Percentiles rank a stretch among this genome's conserved stretches.
Evolutionary conservation across 192 early-diverging fungal species (phyloP).

Genomic region (Umbelopsis ramanniana): DNA sequence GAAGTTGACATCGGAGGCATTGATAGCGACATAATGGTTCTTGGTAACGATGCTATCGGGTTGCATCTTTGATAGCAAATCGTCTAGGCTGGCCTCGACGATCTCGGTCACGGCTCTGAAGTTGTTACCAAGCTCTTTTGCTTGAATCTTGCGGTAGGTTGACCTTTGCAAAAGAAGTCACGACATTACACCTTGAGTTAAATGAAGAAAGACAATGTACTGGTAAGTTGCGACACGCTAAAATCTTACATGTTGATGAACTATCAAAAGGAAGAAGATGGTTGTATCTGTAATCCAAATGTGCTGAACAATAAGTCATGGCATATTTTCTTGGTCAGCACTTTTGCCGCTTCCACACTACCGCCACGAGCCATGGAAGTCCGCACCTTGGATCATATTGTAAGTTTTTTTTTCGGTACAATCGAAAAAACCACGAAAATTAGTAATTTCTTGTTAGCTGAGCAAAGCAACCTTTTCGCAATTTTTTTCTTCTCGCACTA

Average conservation of each 20-base stretch:
- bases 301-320: no score
- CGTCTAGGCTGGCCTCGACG: constrained; percentile 21
- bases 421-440: no score
- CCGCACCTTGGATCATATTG: no score
- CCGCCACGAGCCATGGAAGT: no score
- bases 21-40: constrained; percentile 55
- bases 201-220: not conserved
- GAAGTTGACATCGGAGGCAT: constrained; percentile 62
- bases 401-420: no score
- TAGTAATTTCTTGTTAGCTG: no score
- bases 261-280: no score
- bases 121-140: constrained; percentile 35
- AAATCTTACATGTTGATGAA: not conserved
- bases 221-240: not conserved
- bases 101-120: constrained; percentile 33
- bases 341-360: no score
- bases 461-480: no score
- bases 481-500: no score
- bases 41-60: constrained; percentile 46
- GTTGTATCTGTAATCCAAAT: no score
- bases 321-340: constrained; percentile 10
- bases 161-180: not conserved
- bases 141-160: constrained; percentile 39
- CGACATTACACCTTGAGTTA: not conserved
- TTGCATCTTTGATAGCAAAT: constrained; percentile 24